Percentiles rank a stretch among this genome's conserved stretches.
Evolutionary conservation across 352 stramenopile genomes (phyloP).

Genomic region (Phytophthora brassicae): DNA sequence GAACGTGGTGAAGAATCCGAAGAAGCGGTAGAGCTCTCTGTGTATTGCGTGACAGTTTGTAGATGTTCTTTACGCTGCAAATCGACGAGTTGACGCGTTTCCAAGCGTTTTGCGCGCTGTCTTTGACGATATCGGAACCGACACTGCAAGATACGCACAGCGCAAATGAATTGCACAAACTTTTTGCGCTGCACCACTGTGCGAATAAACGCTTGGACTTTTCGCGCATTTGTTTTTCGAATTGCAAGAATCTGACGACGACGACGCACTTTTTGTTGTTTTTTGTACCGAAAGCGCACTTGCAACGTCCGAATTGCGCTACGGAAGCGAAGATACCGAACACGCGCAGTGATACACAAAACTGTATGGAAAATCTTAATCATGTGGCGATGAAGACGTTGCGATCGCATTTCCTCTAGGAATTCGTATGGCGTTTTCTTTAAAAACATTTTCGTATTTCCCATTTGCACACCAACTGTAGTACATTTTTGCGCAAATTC

Average conservation of each 20-base stretch:
- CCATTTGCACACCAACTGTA: constrained; percentile 88
- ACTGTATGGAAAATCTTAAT: constrained; percentile 73
- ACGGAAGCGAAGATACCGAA: constrained; percentile 60
- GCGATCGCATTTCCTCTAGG: constrained; percentile 87
- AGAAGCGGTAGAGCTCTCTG: constrained; percentile 71
- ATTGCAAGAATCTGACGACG: constrained; percentile 39
- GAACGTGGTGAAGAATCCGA: constrained; percentile 54
- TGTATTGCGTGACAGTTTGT: constrained; percentile 47
- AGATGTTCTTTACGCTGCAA: constrained; percentile 33
- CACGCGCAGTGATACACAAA: constrained; percentile 55
- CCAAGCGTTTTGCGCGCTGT: constrained; percentile 25
- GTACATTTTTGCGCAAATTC: constrained; percentile 67
- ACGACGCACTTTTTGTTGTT: constrained; percentile 32
- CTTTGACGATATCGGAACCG: constrained; percentile 60
- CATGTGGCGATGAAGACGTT: constrained; percentile 71
- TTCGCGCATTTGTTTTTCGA: constrained; percentile 43
- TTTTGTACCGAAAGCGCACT: constrained; percentile 61
- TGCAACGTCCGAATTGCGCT: constrained; percentile 59
- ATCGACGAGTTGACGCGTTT: constrained; percentile 24
- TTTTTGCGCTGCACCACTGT: constrained; percentile 56
- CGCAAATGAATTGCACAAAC: constrained; percentile 51
- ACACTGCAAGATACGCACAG: constrained; percentile 69
- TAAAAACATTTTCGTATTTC: constrained; percentile 96
- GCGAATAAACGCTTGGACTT: constrained; percentile 59
- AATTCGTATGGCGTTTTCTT: constrained; percentile 90